phyloP scores from a whole-genome alignment of 129 eudicot species.

The Apium graveolens region DNA sequence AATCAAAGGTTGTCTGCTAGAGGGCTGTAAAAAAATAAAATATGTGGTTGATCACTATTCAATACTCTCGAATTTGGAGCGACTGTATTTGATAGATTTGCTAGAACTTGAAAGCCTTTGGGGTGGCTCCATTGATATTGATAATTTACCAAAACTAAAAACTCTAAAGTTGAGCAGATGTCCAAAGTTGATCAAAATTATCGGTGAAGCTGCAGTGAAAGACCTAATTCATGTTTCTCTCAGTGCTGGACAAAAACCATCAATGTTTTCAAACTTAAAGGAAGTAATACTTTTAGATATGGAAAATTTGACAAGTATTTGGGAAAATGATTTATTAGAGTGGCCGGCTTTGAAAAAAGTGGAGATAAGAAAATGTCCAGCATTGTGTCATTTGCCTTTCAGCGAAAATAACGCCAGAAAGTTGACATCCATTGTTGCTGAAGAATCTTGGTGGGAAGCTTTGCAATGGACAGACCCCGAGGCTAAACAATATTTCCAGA shows the following conservation, averaged over 20 bases:
- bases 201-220: not conserved
- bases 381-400: constrained; percentile 4
- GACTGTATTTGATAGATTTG: constrained; percentile 2
- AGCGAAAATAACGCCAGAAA: not conserved
- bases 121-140: not conserved
- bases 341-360: not conserved
- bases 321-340: not conserved
- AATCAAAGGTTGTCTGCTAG: constrained; percentile 30
- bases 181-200: not conserved
- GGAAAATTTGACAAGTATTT: not conserved
- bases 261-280: not conserved
- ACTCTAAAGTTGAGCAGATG: not conserved
- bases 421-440: not conserved
- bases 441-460: not conserved
- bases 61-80: constrained; percentile 25
- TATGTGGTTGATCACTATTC: constrained; percentile 7
- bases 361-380: not conserved
- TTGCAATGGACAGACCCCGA: not conserved
- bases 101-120: not conserved
- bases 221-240: not conserved
- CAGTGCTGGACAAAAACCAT: not conserved
- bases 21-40: constrained; percentile 17
- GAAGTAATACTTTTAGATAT: not conserved
- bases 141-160: not conserved
- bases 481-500: not conserved